A percentile compares a stretch with the other conserved stretches of the same genome.
These are phyloP conservation scores for Nothopassalora personata DNA, from an alignment of 2,329 filamentous ascomycete species.

Conservation along the genomic window DNA sequence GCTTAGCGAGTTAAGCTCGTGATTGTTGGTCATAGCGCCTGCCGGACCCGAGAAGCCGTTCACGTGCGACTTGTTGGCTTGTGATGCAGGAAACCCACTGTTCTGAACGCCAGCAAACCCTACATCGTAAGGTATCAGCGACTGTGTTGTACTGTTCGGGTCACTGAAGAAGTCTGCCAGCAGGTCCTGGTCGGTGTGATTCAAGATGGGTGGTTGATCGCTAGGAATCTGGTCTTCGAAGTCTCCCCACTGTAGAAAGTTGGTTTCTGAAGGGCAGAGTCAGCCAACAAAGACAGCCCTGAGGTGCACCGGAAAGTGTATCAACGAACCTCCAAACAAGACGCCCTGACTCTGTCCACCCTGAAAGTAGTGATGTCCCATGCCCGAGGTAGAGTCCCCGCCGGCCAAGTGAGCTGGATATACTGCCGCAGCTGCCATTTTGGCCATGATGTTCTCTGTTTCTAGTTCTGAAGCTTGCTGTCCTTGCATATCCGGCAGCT, in stretches of 20 bases:
- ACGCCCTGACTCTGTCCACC: constrained; percentile 1
- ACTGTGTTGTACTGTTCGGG: constrained; percentile 1
- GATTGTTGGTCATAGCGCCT: constrained; percentile 1
- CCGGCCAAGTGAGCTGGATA: constrained; percentile 1
- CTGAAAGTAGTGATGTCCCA: not conserved
- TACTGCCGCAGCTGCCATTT: constrained; percentile 5
- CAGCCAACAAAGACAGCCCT: not conserved
- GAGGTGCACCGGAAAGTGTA: not conserved
- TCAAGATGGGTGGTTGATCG: not conserved
- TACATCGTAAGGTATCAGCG: constrained; percentile 3
- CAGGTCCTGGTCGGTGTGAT: not conserved
- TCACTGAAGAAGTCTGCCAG: constrained; percentile 3
- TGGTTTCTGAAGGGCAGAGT: not conserved
- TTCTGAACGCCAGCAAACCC: constrained; percentile 1
- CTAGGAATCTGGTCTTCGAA: not conserved
- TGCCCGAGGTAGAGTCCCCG: not conserved
- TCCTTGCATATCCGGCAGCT: constrained; percentile 1
- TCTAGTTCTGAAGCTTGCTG: constrained; percentile 1
- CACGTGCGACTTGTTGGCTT: not conserved
- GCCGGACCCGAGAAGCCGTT: not conserved
- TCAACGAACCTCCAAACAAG: constrained; percentile 1
- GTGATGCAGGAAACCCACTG: not conserved
- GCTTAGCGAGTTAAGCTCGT: not conserved
- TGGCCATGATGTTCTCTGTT: not conserved
- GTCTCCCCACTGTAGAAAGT: not conserved